phyloP scores from a whole-genome alignment of 2,329 filamentous ascomycete species.

The Lachnellula hyalina region DNA sequence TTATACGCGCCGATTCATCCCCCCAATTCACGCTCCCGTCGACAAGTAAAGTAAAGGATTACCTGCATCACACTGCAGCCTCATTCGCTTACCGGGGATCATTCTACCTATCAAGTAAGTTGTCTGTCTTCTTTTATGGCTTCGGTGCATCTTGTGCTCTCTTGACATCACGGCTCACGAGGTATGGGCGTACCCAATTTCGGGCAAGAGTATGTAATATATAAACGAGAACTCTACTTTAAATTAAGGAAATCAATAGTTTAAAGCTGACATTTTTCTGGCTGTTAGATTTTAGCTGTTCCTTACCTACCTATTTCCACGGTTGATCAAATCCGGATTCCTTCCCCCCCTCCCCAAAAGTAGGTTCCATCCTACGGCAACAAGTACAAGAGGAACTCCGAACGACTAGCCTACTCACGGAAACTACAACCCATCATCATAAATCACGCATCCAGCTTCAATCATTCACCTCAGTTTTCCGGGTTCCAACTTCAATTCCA shows the following conservation, averaged over 20 bases:
- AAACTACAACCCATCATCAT: too few relatives aligned
- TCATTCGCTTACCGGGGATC: constrained; percentile 9
- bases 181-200: too few relatives aligned
- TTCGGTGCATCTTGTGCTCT: background rate
- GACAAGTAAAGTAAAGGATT: constrained; percentile 12
- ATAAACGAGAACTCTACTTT: too few relatives aligned
- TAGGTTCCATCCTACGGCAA: background rate
- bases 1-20: constrained; percentile 12
- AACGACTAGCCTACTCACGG: too few relatives aligned
- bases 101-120: constrained; percentile 12
- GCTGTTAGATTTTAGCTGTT: background rate
- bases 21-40: constrained; percentile 1
- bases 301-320: background rate
- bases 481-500: too few relatives aligned
- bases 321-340: too few relatives aligned
- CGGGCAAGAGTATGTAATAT: too few relatives aligned
- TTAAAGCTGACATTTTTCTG: background rate
- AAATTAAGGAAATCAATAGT: too few relatives aligned
- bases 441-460: too few relatives aligned
- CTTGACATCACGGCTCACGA: background rate
- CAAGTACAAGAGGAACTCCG: background rate
- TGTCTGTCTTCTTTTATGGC: background rate
- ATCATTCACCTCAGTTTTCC: too few relatives aligned
- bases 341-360: background rate
- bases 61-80: constrained; percentile 17